Evolutionary conservation across 306 rosid species (phyloP).

Genomic region (Gastrolobium bilobum): DNA sequence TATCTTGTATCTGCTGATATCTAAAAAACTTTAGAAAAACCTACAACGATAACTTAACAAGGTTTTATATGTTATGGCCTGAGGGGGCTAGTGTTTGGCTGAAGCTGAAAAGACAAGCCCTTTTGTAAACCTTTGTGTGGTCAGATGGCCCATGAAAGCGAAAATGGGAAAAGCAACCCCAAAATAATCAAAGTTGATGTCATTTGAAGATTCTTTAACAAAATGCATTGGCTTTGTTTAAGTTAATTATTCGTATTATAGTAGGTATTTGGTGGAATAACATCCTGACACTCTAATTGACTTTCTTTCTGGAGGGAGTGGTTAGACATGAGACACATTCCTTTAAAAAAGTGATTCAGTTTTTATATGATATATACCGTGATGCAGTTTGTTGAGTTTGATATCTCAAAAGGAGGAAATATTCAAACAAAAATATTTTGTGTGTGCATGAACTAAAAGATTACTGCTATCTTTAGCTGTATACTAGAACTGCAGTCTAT

Average conservation of each 20-base stretch:
- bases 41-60: slow-evolving; percentile 3
- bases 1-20: slow-evolving; percentile 3
- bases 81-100: slow-evolving; percentile 11
- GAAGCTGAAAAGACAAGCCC: slow-evolving; percentile 15
- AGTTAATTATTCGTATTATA: slow-evolving; percentile 18
- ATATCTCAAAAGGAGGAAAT: not conserved
- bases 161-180: not conserved
- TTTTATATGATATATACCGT: slow-evolving; percentile 12
- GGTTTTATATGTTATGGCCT: slow-evolving; percentile 12
- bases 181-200: slow-evolving; percentile 16
- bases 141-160: slow-evolving; percentile 8
- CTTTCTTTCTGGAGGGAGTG: slow-evolving; percentile 6
- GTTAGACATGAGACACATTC: not conserved
- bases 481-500: not conserved
- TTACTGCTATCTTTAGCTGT: not conserved
- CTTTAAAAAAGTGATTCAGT: slow-evolving; percentile 5
- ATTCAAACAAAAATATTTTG: slow-evolving; percentile 7
- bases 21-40: not conserved
- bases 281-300: slow-evolving; percentile 19
- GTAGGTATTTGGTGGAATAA: slow-evolving; percentile 30
- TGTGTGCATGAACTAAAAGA: slow-evolving; percentile 1
- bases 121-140: not conserved
- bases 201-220: slow-evolving; percentile 39
- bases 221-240: not conserved
- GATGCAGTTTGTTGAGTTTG: not conserved